Conservation (phyloP, 2,329 filamentous ascomycete species). For the Monosporascus sp. region DNA sequence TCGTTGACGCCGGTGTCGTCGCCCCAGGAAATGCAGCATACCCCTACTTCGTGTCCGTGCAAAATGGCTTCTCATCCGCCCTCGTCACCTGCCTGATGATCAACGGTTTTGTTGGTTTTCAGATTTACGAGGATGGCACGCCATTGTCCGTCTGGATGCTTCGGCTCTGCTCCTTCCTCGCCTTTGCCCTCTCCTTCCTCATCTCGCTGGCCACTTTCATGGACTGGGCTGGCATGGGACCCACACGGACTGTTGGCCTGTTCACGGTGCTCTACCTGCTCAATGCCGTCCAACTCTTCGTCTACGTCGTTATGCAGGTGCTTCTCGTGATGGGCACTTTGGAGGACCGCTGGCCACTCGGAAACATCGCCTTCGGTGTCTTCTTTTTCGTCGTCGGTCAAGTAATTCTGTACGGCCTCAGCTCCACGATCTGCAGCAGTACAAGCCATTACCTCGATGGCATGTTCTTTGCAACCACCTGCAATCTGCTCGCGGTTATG, state of each 20-base stretch:
- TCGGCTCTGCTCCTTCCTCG: constrained; percentile 68
- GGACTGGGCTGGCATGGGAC: constrained; percentile 77
- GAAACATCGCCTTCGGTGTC: constrained; percentile 83
- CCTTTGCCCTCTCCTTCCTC: constrained; percentile 82
- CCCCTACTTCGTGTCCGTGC: constrained; percentile 85
- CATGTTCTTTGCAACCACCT: constrained; percentile 87
- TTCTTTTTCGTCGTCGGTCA: constrained; percentile 91
- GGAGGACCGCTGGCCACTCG: constrained; percentile 91
- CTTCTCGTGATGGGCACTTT: constrained; percentile 84
- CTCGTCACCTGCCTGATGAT: constrained; percentile 85
- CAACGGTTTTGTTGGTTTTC: constrained; percentile 97
- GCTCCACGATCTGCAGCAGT: constrained; percentile 74
- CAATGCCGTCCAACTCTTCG: constrained; percentile 77
- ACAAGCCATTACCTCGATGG: constrained; percentile 92
- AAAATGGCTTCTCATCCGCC: constrained; percentile 79
- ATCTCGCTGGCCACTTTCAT: constrained; percentile 92
- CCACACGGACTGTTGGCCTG: constrained; percentile 79
- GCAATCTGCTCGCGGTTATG: constrained; percentile 94
- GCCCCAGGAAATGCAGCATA: constrained; percentile 76
- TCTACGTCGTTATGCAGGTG: constrained; percentile 85
- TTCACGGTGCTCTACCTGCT: constrained; percentile 91
- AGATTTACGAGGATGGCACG: constrained; percentile 96
- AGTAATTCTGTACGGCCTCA: constrained; percentile 87
- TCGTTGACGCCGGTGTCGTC: constrained; percentile 88
- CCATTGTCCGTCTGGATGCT: constrained; percentile 90